Base-by-base conservation (phyloP, 2,329 filamentous ascomycete species). In the Xylogone sp. region DNA sequence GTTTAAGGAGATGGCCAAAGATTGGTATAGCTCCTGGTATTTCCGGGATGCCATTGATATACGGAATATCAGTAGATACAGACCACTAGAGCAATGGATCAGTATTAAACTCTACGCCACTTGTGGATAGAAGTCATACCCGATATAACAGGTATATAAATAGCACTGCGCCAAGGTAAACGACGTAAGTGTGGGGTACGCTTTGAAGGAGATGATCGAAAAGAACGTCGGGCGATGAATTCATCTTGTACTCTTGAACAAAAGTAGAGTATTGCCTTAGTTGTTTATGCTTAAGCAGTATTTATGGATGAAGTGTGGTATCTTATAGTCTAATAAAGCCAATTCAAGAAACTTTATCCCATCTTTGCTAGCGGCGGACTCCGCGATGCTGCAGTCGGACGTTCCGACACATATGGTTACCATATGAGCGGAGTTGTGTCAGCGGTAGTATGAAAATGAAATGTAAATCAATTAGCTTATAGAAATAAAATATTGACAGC, bases 11-110 rank as follows among this genome's bases (percentile, higher is more conserved):
- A 61, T 78, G 75, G 2, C 75, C 75, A 21, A 71, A 69, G 16
- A 79, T 63, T 1, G 75, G 75, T 1, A 73, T 58, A 2, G 74
- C 74, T 16, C 73, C 71, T 5, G 75, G 75, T n/a, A 77, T 72
- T 45, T 77, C 72, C 8, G 69, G 73, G 3, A 77, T 64, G 12
- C 71, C 70, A 22, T 66, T 68, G 53, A 77, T 77, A 45, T 71
- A 65, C 1, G 73, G 69, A n/a, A 77, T 70, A 49, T 77, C 75
- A 3, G 74, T 76, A 60, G 55, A 59, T 42, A 56, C 63, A 27
- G 47, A 43, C 16, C 34, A 39, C 34, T 39, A 42, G n/a, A 20
- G 31, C 31, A 4, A 18, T 42, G 22, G 39, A 21, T 39, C 7
- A 47, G 22, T 46, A 16, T 39, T 16, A 39, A 18, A 39, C 5